These are phyloP conservation scores for Nakaseomyces uthaithaninus DNA, from an alignment of 1,139 yeast genomes.

Conservation along the genomic window DNA sequence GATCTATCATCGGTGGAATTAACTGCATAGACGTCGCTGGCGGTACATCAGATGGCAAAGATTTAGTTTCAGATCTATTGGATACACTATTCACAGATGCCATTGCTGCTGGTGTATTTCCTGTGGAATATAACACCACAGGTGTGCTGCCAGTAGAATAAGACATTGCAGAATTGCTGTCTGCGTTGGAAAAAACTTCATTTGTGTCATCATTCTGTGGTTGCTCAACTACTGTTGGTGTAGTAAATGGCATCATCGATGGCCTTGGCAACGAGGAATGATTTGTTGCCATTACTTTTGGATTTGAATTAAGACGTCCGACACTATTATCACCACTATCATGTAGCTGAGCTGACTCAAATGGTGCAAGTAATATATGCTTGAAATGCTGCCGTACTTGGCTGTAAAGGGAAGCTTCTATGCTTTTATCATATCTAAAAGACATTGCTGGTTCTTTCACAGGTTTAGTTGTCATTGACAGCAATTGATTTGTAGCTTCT, in stretches of 20 bases:
- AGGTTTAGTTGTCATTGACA: constrained; percentile 54
- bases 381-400: constrained; percentile 16
- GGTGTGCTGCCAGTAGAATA: constrained; percentile 3
- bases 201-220: neutral
- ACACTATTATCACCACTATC: too few species aligned
- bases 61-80: neutral
- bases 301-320: neutral
- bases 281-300: neutral
- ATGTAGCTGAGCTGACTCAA: constrained; percentile 1
- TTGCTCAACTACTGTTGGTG: neutral
- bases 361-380: neutral
- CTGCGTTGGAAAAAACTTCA: neutral
- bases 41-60: neutral
- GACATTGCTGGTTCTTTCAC: constrained; percentile 55
- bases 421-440: constrained; percentile 40
- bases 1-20: constrained; percentile 1
- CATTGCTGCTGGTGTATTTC: constrained; percentile 1
- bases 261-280: neutral
- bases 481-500: constrained; percentile 43
- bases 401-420: constrained; percentile 22
- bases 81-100: neutral
- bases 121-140: constrained; percentile 1
- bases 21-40: neutral
- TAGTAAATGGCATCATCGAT: neutral
- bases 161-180: constrained; percentile 1